Percentiles rank a stretch among this genome's conserved stretches.
Evolutionary conservation across 345 rosid species (phyloP).

Genomic region (Salix koriyanagi): DNA sequence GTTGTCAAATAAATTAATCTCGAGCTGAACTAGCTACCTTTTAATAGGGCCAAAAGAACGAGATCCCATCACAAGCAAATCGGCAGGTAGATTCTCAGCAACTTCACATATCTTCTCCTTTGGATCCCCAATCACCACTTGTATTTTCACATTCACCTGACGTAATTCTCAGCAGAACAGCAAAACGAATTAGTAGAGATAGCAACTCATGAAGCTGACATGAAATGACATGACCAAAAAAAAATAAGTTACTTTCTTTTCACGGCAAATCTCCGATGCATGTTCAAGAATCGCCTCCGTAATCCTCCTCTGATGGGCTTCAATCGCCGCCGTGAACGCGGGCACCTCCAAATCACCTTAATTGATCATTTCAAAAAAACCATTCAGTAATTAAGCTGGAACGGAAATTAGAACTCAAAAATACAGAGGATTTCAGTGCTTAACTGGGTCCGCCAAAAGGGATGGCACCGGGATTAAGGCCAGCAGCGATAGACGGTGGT

Average conservation of each 20-base stretch:
- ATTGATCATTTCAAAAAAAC: not conserved
- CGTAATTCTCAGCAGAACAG: not conserved
- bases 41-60: slow-evolving; percentile 79
- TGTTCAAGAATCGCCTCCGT: slow-evolving; percentile 54
- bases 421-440: slow-evolving; percentile 1
- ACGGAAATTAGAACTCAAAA: not conserved
- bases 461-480: slow-evolving; percentile 72
- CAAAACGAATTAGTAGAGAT: not conserved
- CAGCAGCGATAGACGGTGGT: slow-evolving; percentile 67
- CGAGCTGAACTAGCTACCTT: slow-evolving; percentile 39
- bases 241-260: slow-evolving; percentile 32
- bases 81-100: slow-evolving; percentile 54
- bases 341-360: slow-evolving; percentile 78
- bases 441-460: slow-evolving; percentile 96
- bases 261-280: slow-evolving; percentile 57
- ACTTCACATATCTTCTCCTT: slow-evolving; percentile 81
- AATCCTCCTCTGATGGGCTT: slow-evolving; percentile 78
- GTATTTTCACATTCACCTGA: slow-evolving; percentile 59
- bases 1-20: not conserved
- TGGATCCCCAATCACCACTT: slow-evolving; percentile 75
- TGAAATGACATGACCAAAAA: not conserved
- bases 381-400: slow-evolving; percentile 3
- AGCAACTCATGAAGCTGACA: not conserved
- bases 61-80: slow-evolving; percentile 79
- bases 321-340: slow-evolving; percentile 77